These are phyloP conservation scores for Avena eriantha DNA, from an alignment of 176 grass and related monocot genomes.

Conservation along the genomic window DNA sequence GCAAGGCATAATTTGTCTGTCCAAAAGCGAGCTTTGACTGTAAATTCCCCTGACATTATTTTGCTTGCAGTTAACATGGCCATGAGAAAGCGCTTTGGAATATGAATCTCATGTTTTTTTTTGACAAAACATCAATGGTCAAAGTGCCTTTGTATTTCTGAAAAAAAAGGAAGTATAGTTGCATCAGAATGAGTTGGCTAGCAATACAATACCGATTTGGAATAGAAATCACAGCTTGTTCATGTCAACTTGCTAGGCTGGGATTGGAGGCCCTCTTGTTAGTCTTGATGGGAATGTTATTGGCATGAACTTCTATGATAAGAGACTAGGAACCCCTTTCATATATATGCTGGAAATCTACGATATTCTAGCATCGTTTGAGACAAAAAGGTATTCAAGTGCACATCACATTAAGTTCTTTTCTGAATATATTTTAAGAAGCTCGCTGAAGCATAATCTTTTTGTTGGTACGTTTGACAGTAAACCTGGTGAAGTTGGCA, in stretches of 20 bases:
- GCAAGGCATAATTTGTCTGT: background rate
- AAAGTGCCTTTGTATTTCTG: background rate
- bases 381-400: background rate
- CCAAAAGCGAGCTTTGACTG: background rate
- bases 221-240: background rate
- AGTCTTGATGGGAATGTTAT: background rate
- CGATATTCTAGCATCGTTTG: constrained; percentile 1
- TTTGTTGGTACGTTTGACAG: background rate
- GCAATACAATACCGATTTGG: background rate
- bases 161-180: background rate
- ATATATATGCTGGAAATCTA: background rate
- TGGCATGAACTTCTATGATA: constrained; percentile 37
- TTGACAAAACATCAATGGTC: background rate
- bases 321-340: constrained; percentile 13
- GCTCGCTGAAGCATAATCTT: background rate
- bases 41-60: background rate
- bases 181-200: background rate
- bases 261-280: constrained; percentile 42
- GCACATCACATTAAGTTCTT: background rate
- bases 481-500: background rate
- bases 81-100: background rate
- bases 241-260: constrained; percentile 30
- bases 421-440: background rate
- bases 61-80: background rate
- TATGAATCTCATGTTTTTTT: background rate